Evolutionary conservation across 225 moss, liverwort and hornwort genomes (phyloP).

Genomic region (Thuidium tamariscinum): DNA sequence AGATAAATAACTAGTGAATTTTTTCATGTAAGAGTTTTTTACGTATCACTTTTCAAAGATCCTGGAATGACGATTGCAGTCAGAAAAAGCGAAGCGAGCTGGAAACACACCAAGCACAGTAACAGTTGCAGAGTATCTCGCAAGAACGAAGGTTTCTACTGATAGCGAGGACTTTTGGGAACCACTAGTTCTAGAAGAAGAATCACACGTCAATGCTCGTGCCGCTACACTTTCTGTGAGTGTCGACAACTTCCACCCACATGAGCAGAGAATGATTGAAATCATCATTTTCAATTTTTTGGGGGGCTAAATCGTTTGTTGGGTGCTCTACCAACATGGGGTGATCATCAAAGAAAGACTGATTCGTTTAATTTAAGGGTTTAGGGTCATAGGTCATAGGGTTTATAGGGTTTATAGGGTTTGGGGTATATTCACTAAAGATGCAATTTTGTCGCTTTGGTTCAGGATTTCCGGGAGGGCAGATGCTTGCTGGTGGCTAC

Average conservation of each 20-base stretch:
- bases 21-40: neutral
- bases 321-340: neutral
- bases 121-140: conserved; percentile 59
- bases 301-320: neutral
- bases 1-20: neutral
- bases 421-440: neutral
- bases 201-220: conserved; percentile 82
- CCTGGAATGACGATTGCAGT: conserved; percentile 9
- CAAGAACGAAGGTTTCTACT: conserved; percentile 26
- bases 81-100: conserved; percentile 60
- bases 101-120: conserved; percentile 53
- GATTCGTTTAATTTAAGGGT: neutral
- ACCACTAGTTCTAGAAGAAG: conserved; percentile 79
- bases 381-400: neutral
- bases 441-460: neutral
- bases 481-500: conserved; percentile 84
- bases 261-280: neutral
- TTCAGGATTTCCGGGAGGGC: conserved; percentile 84
- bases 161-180: conserved; percentile 54
- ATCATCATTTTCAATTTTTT: neutral
- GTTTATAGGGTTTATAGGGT: neutral
- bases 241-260: neutral
- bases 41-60: neutral
- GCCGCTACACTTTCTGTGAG: conserved; percentile 70
- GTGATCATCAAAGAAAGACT: neutral